Percentiles rank a stretch among this genome's conserved stretches.
Conservation (phyloP, 164 flowering plant genomes). For the Chimonanthus praecox region DNA sequence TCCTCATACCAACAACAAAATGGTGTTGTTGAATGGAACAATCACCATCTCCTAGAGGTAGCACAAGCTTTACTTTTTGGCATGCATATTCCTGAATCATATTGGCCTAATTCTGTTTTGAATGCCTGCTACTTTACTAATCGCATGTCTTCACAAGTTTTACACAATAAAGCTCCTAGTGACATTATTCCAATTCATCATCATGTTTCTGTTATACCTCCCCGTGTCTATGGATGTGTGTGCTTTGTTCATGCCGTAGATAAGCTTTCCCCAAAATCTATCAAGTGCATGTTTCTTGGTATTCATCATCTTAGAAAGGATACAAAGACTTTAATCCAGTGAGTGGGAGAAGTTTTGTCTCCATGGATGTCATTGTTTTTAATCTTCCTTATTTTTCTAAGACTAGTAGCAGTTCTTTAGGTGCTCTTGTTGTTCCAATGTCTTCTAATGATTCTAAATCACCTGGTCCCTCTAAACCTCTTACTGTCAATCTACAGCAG, state of each 20-base stretch:
- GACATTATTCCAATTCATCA: not conserved
- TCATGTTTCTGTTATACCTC: not conserved
- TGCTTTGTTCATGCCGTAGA: not conserved
- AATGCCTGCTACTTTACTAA: not conserved
- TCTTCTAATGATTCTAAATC: too few relatives aligned
- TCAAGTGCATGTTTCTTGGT: not conserved
- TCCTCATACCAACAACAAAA: not conserved
- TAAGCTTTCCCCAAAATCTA: not conserved
- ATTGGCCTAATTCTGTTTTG: not conserved
- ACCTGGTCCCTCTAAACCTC: too few relatives aligned
- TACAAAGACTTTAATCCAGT: not conserved
- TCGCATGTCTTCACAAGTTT: not conserved
- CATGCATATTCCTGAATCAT: not conserved
- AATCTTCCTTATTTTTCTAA: not conserved
- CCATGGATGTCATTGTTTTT: not conserved
- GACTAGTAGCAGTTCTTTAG: too few relatives aligned
- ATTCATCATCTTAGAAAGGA: not conserved
- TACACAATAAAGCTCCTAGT: not conserved
- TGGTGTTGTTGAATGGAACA: not conserved
- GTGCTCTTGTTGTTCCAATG: too few relatives aligned
- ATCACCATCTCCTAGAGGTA: not conserved
- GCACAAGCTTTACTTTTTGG: not conserved
- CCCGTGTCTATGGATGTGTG: not conserved
- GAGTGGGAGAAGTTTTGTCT: not conserved
- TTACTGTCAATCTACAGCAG: too few relatives aligned